phyloP scores from a whole-genome alignment of 768 basidiomycete species.

The Collybia mongolica region DNA sequence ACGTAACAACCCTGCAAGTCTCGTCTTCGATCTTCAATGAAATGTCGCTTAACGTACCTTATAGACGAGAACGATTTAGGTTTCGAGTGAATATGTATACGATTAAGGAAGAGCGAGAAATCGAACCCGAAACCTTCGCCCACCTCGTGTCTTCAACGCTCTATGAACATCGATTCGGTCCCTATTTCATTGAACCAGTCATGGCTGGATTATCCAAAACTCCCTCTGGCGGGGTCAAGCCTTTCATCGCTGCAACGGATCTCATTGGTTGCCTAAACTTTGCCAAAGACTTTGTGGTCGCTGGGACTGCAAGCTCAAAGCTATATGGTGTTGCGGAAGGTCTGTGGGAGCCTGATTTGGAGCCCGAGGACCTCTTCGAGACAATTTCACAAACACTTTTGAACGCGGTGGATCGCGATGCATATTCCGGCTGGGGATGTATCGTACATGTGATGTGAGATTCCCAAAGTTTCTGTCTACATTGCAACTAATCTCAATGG shows the following conservation, averaged over 20 bases:
- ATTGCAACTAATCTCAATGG: constrained; percentile 6
- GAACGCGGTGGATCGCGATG: constrained; percentile 95
- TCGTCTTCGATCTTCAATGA: constrained; percentile 2
- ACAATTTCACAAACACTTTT: constrained; percentile 95
- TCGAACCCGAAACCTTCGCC: constrained; percentile 94
- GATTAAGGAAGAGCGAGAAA: constrained; percentile 98
- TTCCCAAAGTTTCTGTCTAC: background rate
- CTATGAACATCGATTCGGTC: constrained; percentile 94
- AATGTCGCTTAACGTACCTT: constrained; percentile 6
- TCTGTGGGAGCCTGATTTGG: constrained; percentile 97
- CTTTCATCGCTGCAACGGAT: constrained; percentile 95
- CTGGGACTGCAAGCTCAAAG: constrained; percentile 90
- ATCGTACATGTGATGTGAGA: constrained; percentile 94
- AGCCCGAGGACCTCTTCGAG: constrained; percentile 96
- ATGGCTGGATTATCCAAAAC: constrained; percentile 86
- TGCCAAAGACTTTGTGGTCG: constrained; percentile 95
- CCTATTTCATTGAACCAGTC: constrained; percentile 96
- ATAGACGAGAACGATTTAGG: constrained; percentile 87
- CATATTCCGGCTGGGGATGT: constrained; percentile 96
- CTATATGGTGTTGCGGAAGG: constrained; percentile 97
- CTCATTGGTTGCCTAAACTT: constrained; percentile 92
- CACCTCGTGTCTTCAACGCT: constrained; percentile 94
- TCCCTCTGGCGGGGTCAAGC: constrained; percentile 70
- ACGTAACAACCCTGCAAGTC: constrained; percentile 86
- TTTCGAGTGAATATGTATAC: constrained; percentile 98